These are phyloP conservation scores for Penicillium steckii DNA, from an alignment of 495 filamentous ascomycete genomes.

Conservation along the genomic window DNA sequence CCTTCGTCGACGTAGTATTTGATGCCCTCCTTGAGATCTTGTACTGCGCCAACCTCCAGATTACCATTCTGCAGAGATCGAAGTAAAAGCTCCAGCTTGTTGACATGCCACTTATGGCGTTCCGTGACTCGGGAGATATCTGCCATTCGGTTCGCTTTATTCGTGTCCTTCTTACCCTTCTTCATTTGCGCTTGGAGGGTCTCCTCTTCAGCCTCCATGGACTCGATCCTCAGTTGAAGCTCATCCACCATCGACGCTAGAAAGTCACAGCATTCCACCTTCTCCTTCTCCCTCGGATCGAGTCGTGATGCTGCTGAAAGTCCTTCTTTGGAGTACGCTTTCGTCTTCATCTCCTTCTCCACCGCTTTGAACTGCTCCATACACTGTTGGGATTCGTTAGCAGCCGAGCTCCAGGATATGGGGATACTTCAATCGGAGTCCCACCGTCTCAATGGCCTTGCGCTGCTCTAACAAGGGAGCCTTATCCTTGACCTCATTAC, in stretches of 20 bases:
- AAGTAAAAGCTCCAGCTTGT: conserved; percentile 86
- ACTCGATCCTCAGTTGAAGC: conserved; percentile 88
- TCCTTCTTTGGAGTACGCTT: conserved; percentile 98
- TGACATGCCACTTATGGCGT: conserved; percentile 93
- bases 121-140: conserved; percentile 83
- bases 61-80: conserved; percentile 90
- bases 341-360: conserved; percentile 99
- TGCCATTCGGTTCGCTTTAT: conserved; percentile 81
- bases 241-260: conserved; percentile 86
- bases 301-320: conserved; percentile 85
- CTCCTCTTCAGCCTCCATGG: conserved; percentile 88
- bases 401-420: neutral
- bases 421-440: conserved; percentile 1
- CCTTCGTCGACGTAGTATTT: conserved; percentile 92
- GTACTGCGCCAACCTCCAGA: conserved; percentile 80
- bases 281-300: conserved; percentile 93
- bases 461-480: conserved; percentile 88
- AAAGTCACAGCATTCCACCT: conserved; percentile 81
- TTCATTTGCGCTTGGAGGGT: conserved; percentile 83
- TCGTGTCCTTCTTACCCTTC: conserved; percentile 83
- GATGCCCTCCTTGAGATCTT: conserved; percentile 85
- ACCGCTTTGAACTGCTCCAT: conserved; percentile 99
- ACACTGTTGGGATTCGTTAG: conserved; percentile 58
- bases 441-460: conserved; percentile 92
- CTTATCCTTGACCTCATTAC: conserved; percentile 99